A percentile compares a stretch with the other conserved stretches of the same genome.
phyloP scores from a whole-genome alignment of 2,329 filamentous ascomycete genomes.

The Pseudocercospora vitis region DNA sequence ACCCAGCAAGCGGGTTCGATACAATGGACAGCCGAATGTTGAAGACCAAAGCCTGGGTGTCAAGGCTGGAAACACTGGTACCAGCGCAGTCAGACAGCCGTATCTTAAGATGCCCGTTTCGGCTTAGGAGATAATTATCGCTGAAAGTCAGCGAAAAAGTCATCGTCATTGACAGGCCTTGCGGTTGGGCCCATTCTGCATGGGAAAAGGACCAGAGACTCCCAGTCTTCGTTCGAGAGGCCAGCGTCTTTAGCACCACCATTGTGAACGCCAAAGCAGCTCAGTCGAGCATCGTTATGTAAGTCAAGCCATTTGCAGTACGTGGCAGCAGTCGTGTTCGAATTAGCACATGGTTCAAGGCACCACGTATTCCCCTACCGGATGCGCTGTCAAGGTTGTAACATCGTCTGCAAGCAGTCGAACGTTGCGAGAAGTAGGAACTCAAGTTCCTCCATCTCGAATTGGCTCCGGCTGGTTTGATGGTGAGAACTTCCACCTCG shows the following conservation, averaged over 20 bases:
- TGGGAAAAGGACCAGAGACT: constrained; percentile 64
- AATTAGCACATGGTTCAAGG: constrained; percentile 54
- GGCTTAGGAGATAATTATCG: constrained; percentile 75
- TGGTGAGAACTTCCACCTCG: constrained; percentile 69
- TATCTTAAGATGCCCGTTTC: constrained; percentile 62
- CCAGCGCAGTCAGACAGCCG: constrained; percentile 60
- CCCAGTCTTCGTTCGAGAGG: constrained; percentile 76
- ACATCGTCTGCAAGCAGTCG: constrained; percentile 67
- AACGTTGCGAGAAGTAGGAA: constrained; percentile 56
- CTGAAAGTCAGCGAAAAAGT: constrained; percentile 66
- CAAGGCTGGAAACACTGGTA: constrained; percentile 56
- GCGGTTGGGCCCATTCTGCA: constrained; percentile 49
- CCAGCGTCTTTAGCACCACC: constrained; percentile 60
- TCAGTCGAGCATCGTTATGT: constrained; percentile 65
- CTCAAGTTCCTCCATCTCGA: constrained; percentile 61
- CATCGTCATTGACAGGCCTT: constrained; percentile 56
- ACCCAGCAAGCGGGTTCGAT: constrained; percentile 23
- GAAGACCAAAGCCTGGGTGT: constrained; percentile 66
- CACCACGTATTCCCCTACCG: constrained; percentile 60
- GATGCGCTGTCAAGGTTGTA: constrained; percentile 36
- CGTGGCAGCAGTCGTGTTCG: constrained; percentile 59
- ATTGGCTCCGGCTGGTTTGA: constrained; percentile 63
- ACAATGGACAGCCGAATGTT: constrained; percentile 52
- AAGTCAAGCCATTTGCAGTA: constrained; percentile 69
- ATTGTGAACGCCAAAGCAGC: constrained; percentile 67